phyloP scores from a whole-genome alignment of 2,329 filamentous ascomycete species.

The Ceratocystis destructans region DNA sequence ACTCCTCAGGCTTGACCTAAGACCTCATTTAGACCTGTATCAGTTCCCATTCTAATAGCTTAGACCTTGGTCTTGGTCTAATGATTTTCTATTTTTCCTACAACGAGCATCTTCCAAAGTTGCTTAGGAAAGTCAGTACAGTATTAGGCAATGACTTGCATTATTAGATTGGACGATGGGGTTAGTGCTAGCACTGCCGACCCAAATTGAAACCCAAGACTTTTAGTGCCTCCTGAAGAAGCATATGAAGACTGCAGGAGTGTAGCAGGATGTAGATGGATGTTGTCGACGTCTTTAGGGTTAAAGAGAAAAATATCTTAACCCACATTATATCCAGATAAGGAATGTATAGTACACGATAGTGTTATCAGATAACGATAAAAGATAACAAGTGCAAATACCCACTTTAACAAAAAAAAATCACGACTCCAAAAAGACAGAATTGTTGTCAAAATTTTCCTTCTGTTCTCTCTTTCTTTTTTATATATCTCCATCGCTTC shows the following conservation, averaged over 20 bases:
- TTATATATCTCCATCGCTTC: neutral
- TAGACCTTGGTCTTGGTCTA: neutral
- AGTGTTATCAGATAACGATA: neutral
- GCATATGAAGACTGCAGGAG: neutral
- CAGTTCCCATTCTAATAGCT: neutral
- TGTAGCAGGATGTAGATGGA: neutral
- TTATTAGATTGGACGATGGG: neutral
- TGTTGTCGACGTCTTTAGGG: neutral
- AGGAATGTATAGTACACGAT: neutral
- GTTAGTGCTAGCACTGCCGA: neutral
- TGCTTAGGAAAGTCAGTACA: too few relatives aligned
- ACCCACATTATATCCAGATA: neutral
- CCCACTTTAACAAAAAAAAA: constrained; percentile 3
- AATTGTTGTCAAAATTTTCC: neutral
- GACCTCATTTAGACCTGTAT: neutral
- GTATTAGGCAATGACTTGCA: too few relatives aligned
- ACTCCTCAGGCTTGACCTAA: neutral
- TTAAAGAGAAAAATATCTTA: neutral
- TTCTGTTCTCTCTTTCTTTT: neutral
- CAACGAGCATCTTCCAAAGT: too few relatives aligned
- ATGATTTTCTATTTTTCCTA: too few relatives aligned
- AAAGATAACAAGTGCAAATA: neutral
- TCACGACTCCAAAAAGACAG: constrained; percentile 6
- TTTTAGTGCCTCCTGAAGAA: neutral
- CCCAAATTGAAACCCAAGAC: neutral